A percentile compares a stretch with the other conserved stretches of the same genome.
phyloP scores from a whole-genome alignment of 805 yeast species.

The Saccharomycopsis schoenii region DNA sequence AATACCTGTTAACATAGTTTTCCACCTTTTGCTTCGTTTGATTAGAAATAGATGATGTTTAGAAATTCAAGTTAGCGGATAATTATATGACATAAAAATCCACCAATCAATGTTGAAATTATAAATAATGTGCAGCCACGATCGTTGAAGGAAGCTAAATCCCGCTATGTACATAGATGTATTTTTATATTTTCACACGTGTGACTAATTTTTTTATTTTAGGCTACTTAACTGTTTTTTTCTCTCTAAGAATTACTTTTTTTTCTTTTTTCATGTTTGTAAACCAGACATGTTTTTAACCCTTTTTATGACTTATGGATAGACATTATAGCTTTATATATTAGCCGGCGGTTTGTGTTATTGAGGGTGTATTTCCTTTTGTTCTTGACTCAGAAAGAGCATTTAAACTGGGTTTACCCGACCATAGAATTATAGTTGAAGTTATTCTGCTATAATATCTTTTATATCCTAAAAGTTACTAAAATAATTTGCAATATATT shows the following conservation, averaged over 20 bases:
- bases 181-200: background rate
- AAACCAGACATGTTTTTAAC: background rate
- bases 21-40: no score
- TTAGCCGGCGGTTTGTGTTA: background rate
- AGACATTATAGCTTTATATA: background rate
- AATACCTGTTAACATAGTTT: no score
- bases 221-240: background rate
- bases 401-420: background rate
- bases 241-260: background rate
- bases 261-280: background rate
- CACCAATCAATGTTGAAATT: no score
- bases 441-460: background rate
- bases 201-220: background rate
- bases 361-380: background rate
- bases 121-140: background rate
- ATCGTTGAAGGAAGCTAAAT: background rate
- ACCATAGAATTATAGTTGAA: background rate
- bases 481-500: no score
- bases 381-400: background rate
- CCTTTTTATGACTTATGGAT: background rate
- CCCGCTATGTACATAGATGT: no score
- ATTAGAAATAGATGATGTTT: no score
- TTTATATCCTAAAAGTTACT: no score
- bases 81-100: no score
- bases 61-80: no score